Percentiles rank a stretch among this genome's conserved stretches.
phyloP scores from a whole-genome alignment of 2,329 filamentous ascomycete species.

The Dendryphion nanum region DNA sequence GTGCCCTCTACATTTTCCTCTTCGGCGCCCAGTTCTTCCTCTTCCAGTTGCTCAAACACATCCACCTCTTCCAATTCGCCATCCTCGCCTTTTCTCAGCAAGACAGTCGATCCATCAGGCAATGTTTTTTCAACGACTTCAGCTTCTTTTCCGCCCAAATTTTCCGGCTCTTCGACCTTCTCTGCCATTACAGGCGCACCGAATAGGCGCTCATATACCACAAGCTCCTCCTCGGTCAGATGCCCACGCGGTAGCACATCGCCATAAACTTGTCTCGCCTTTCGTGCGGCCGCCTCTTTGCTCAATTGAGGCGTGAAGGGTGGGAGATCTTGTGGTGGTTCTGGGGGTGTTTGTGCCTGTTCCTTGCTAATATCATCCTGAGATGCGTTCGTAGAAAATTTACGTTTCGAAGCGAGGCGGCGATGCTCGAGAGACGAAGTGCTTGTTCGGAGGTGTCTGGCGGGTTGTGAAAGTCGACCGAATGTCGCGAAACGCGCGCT shows the following conservation, averaged over 20 bases:
- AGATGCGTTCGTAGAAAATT: no score
- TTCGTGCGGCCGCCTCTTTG: slow-evolving; percentile 64
- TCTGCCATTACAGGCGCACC: slow-evolving; percentile 67
- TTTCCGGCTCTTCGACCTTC: slow-evolving; percentile 52
- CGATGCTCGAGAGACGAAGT: no score
- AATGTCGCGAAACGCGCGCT: no score
- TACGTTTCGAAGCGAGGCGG: no score
- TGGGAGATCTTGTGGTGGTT: neutral
- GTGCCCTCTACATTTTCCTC: slow-evolving; percentile 22
- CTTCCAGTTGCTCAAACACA: slow-evolving; percentile 40
- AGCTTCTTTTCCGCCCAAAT: slow-evolving; percentile 49
- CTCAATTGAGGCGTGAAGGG: slow-evolving; percentile 11
- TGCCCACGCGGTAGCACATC: slow-evolving; percentile 72
- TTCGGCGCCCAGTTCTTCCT: slow-evolving; percentile 16
- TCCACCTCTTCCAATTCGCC: slow-evolving; percentile 64
- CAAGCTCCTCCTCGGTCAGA: slow-evolving; percentile 68
- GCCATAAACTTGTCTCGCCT: slow-evolving; percentile 72
- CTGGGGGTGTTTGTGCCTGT: no score
- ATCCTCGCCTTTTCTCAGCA: slow-evolving; percentile 56
- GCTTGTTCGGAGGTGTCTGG: no score
- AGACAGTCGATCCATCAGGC: slow-evolving; percentile 29
- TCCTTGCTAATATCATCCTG: no score
- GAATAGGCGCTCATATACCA: slow-evolving; percentile 77
- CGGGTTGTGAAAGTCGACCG: no score
- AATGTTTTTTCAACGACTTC: slow-evolving; percentile 38